phyloP scores from a whole-genome alignment of 1,139 yeast genomes.

The Scheffersomyces segobiensis region DNA sequence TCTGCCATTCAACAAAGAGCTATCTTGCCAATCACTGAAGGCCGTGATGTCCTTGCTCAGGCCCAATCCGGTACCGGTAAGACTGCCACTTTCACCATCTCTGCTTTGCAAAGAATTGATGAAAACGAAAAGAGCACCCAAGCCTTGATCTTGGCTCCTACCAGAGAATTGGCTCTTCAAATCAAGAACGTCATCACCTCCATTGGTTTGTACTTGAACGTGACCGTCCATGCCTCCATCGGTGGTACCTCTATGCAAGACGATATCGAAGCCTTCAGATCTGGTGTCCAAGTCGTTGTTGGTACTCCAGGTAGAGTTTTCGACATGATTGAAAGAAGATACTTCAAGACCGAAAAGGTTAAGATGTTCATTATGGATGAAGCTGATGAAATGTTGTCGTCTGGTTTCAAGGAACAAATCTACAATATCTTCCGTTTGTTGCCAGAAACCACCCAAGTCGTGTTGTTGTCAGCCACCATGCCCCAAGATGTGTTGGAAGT shows the following conservation, averaged over 20 bases:
- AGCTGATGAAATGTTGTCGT: conserved; percentile 97
- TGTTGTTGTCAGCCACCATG: conserved; percentile 95
- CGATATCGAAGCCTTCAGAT: conserved; percentile 88
- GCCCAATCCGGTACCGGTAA: conserved; percentile 99
- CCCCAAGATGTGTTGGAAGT: conserved; percentile 97
- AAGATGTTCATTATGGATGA: conserved; percentile 98
- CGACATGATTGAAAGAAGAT: conserved; percentile 96
- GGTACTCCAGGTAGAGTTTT: conserved; percentile 99
- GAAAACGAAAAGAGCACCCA: conserved; percentile 75
- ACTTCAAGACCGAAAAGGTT: conserved; percentile 83
- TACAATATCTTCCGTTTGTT: conserved; percentile 93
- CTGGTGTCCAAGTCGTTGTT: conserved; percentile 94
- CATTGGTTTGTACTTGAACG: conserved; percentile 90
- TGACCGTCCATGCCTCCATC: conserved; percentile 95
- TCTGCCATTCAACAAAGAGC: conserved; percentile 99
- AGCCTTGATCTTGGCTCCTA: conserved; percentile 96
- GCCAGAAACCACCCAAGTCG: conserved; percentile 96
- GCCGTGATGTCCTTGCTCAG: conserved; percentile 96
- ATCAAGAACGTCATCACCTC: conserved; percentile 95
- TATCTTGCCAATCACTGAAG: conserved; percentile 92
- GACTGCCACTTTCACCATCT: conserved; percentile 98
- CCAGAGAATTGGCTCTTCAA: conserved; percentile 98
- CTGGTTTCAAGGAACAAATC: conserved; percentile 97
- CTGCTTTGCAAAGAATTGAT: conserved; percentile 93
- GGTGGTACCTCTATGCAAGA: conserved; percentile 96